phyloP scores from a whole-genome alignment of 1,284 basidiomycete species.

The Irpex lacteus region DNA sequence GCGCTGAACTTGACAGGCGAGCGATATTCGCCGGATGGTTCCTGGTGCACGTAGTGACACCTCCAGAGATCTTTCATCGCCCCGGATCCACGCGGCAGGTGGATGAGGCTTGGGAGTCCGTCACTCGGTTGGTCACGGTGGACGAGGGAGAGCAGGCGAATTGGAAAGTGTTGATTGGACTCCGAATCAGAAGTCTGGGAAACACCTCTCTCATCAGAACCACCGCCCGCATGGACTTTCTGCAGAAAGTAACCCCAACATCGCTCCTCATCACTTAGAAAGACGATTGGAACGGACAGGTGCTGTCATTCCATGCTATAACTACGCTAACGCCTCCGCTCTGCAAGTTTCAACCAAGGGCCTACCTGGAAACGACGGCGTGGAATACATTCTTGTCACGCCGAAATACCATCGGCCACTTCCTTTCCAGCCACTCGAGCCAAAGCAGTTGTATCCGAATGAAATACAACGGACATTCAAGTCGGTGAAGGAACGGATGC shows the following conservation, averaged over 20 bases:
- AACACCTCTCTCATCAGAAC: not conserved
- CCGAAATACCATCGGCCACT: not conserved
- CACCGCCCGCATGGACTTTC: not conserved
- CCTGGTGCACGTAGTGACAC: not conserved
- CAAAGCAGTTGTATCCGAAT: not conserved
- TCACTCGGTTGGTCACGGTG: not conserved
- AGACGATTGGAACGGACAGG: not conserved
- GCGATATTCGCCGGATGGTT: not conserved
- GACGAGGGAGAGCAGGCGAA: not conserved
- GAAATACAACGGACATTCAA: not conserved
- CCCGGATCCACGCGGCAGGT: not conserved
- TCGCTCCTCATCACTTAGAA: not conserved
- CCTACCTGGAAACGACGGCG: not conserved
- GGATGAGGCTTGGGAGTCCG: not conserved
- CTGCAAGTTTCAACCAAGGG: not conserved
- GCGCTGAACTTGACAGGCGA: not conserved
- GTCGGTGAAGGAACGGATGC: not conserved
- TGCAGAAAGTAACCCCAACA: not conserved
- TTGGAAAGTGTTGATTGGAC: not conserved
- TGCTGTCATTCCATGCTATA: not conserved
- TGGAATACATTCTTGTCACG: not conserved
- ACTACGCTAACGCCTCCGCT: not conserved
- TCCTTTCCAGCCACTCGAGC: not conserved
- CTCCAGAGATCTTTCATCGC: not conserved
- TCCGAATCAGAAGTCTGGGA: not conserved